Evolutionary conservation across 305 asterid genomes (phyloP).

Genomic region (Fraxinus greggii): DNA sequence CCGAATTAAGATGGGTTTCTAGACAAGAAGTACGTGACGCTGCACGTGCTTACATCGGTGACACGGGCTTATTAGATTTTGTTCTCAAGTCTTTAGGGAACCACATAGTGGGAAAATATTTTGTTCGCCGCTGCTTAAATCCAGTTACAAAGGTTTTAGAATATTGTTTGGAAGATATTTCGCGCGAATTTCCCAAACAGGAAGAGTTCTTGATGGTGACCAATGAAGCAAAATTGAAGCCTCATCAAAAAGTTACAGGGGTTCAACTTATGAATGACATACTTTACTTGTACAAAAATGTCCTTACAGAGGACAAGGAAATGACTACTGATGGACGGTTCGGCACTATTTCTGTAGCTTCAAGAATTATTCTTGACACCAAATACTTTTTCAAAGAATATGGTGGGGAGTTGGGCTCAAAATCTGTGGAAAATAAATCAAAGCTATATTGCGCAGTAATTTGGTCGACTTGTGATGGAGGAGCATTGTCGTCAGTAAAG

Average conservation of each 20-base stretch:
- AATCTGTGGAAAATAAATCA: constrained; percentile 27
- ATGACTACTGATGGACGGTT: constrained; percentile 19
- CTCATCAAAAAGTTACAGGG: constrained; percentile 47
- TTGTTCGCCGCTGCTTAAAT: constrained; percentile 78
- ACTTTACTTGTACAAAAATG: constrained; percentile 42
- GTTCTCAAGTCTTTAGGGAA: constrained; percentile 94
- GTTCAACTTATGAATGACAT: constrained; percentile 72
- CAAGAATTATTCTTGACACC: constrained; percentile 69
- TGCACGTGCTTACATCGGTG: constrained; percentile 86
- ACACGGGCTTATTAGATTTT: constrained; percentile 85
- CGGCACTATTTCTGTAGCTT: constrained; percentile 48
- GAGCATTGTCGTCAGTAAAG: constrained; percentile 17
- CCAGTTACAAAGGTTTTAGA: constrained; percentile 89
- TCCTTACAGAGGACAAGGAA: constrained; percentile 38
- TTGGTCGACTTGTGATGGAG: constrained; percentile 8
- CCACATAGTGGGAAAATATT: constrained; percentile 80
- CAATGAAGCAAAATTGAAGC: constrained; percentile 31
- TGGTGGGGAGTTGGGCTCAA: constrained; percentile 3
- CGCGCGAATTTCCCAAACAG: constrained; percentile 47
- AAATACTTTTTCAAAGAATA: constrained; percentile 63
- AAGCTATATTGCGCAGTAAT: constrained; percentile 48
- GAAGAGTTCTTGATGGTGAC: constrained; percentile 21
- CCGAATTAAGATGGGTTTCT: constrained; percentile 75
- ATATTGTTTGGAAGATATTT: constrained; percentile 79
- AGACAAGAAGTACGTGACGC: constrained; percentile 84